These are phyloP conservation scores for Rhodocollybia butyracea DNA, from an alignment of 768 basidiomycete genomes.

Conservation along the genomic window DNA sequence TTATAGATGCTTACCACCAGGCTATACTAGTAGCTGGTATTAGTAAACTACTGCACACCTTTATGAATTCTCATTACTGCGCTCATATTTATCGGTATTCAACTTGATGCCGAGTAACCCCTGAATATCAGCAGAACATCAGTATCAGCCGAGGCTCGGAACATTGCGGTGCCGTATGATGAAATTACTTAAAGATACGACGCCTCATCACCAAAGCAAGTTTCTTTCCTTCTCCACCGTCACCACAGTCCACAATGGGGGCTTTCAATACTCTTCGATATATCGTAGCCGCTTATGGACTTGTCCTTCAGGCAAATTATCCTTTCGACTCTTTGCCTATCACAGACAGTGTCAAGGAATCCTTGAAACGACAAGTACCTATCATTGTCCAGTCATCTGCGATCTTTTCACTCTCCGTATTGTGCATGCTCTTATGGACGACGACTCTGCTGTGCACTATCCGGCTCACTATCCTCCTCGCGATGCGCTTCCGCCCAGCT, in stretches of 20 bases:
- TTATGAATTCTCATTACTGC: too few species aligned
- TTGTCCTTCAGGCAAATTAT: background rate
- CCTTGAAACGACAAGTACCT: background rate
- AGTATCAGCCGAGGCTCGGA: too few species aligned
- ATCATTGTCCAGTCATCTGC: background rate
- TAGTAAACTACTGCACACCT: too few species aligned
- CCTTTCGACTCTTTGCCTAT: slow-evolving; percentile 4
- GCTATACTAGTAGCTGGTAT: too few species aligned
- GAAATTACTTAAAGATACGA: too few species aligned
- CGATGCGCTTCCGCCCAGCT: background rate
- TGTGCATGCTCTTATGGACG: background rate
- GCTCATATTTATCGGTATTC: too few species aligned
- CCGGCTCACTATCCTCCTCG: background rate
- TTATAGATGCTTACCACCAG: too few species aligned
- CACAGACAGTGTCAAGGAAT: background rate
- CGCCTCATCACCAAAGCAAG: too few species aligned
- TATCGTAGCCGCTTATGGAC: background rate
- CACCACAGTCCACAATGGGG: background rate
- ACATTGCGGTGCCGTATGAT: too few species aligned
- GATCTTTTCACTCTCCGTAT: background rate
- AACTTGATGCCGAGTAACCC: too few species aligned
- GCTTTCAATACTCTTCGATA: background rate
- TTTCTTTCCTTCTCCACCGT: too few species aligned
- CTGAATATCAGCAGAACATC: too few species aligned
- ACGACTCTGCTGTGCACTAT: background rate